Percentiles rank a stretch among this genome's conserved stretches.
phyloP scores from a whole-genome alignment of 768 basidiomycete species.

The Kwoniella sp. region DNA sequence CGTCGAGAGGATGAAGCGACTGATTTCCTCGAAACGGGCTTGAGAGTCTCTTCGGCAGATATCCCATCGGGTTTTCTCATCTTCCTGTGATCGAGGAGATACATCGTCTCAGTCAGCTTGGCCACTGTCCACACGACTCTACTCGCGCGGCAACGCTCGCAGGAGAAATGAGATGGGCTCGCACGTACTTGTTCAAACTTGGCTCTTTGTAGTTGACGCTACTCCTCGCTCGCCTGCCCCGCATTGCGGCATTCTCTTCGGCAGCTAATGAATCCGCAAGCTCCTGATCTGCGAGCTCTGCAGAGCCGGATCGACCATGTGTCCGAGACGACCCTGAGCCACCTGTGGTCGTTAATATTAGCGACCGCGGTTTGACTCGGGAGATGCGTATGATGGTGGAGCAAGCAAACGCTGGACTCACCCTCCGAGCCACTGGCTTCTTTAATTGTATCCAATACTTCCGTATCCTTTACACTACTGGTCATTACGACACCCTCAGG shows the following conservation, averaged over 20 bases:
- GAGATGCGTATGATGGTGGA: too few species aligned
- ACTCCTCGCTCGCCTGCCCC: conserved; percentile 38
- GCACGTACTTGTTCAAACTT: conserved; percentile 47
- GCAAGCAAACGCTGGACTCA: background rate
- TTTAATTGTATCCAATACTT: conserved; percentile 14
- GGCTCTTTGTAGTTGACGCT: conserved; percentile 55
- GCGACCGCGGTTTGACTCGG: too few species aligned
- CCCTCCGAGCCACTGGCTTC: conserved; percentile 17
- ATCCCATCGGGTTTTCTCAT: conserved; percentile 53
- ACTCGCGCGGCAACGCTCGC: too few species aligned
- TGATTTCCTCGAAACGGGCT: conserved; percentile 15
- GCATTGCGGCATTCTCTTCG: conserved; percentile 10
- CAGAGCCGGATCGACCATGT: background rate
- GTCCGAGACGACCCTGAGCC: conserved; percentile 8
- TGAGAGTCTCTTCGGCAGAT: conserved; percentile 31
- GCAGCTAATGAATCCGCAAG: background rate
- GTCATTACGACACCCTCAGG: background rate
- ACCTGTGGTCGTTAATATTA: too few species aligned
- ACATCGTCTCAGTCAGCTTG: background rate
- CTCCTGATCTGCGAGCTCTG: background rate
- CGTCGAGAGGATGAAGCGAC: conserved; percentile 1
- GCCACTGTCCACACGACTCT: background rate
- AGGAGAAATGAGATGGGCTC: too few species aligned
- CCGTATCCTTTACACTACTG: background rate
- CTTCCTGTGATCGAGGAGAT: too few species aligned